phyloP scores from a whole-genome alignment of 2,329 filamentous ascomycete genomes.

The Xylariaceae sp. region DNA sequence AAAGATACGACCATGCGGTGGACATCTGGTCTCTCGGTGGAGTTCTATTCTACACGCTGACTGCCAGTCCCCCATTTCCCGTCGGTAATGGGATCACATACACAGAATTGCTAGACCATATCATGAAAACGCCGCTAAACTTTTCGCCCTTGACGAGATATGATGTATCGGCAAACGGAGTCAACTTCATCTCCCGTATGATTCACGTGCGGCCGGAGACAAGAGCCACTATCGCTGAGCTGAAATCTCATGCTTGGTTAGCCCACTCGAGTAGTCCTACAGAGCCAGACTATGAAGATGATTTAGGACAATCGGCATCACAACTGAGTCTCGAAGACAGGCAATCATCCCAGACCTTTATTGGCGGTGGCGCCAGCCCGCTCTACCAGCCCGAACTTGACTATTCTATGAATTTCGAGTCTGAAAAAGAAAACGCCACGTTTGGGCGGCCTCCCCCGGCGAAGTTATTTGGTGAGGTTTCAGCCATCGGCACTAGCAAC shows the following conservation, averaged over 20 bases:
- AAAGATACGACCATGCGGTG: slow-evolving; percentile 82
- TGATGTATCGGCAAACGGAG: slow-evolving; percentile 58
- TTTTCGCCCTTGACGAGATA: slow-evolving; percentile 53
- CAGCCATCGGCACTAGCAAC: slow-evolving; percentile 49
- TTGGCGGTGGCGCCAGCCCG: slow-evolving; percentile 26
- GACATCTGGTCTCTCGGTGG: slow-evolving; percentile 96
- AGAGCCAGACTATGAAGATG: slow-evolving; percentile 58
- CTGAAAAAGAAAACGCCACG: slow-evolving; percentile 73
- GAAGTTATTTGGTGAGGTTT: slow-evolving; percentile 53
- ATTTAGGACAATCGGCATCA: slow-evolving; percentile 54
- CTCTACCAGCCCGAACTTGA: slow-evolving; percentile 34
- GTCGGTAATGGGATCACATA: slow-evolving; percentile 71
- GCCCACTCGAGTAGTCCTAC: slow-evolving; percentile 44
- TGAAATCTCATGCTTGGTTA: slow-evolving; percentile 74
- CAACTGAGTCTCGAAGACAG: slow-evolving; percentile 57
- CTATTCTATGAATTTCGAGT: slow-evolving; percentile 55
- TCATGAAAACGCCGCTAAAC: slow-evolving; percentile 74
- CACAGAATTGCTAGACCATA: slow-evolving; percentile 72
- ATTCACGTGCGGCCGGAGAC: slow-evolving; percentile 71
- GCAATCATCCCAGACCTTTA: slow-evolving; percentile 25
- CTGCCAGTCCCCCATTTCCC: slow-evolving; percentile 71
- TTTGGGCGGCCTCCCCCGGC: slow-evolving; percentile 46
- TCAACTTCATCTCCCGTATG: slow-evolving; percentile 73
- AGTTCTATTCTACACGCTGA: slow-evolving; percentile 84
- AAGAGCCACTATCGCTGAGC: slow-evolving; percentile 67